These are phyloP conservation scores for Monosporozyma aquatica DNA, from an alignment of 805 yeast genomes.

Conservation along the genomic window DNA sequence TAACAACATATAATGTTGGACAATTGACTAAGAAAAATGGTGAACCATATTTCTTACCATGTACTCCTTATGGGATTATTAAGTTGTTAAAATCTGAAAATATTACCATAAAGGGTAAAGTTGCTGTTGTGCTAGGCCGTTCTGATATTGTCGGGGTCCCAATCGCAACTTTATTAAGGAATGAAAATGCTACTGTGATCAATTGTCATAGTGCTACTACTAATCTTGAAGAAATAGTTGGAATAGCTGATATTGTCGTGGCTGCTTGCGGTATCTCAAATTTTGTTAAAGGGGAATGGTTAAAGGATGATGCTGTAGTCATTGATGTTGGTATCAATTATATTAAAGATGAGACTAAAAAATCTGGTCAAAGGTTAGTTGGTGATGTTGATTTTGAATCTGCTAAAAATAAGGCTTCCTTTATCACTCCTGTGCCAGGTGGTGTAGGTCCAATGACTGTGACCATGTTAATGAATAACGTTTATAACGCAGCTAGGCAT, in stretches of 20 bases:
- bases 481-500: slow-evolving; percentile 66
- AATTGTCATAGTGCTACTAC: slow-evolving; percentile 60
- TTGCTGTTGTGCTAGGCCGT: slow-evolving; percentile 79
- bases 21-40: slow-evolving; percentile 70
- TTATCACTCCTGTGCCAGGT: slow-evolving; percentile 95
- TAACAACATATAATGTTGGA: slow-evolving; percentile 69
- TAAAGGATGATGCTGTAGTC: slow-evolving; percentile 76
- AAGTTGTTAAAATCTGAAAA: slow-evolving; percentile 50
- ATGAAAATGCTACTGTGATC: slow-evolving; percentile 69
- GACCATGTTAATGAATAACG: slow-evolving; percentile 85
- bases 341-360: slow-evolving; percentile 61
- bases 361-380: slow-evolving; percentile 75
- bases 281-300: slow-evolving; percentile 79
- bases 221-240: slow-evolving; percentile 41
- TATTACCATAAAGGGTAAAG: slow-evolving; percentile 49
- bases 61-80: slow-evolving; percentile 78
- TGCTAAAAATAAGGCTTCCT: slow-evolving; percentile 51
- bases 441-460: slow-evolving; percentile 99
- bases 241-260: slow-evolving; percentile 65
- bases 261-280: slow-evolving; percentile 87
- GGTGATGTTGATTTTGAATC: slow-evolving; percentile 87
- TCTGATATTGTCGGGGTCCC: slow-evolving; percentile 84
- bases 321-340: slow-evolving; percentile 95
- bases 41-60: slow-evolving; percentile 61
- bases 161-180: slow-evolving; percentile 58